Conservation (phyloP, 2,329 filamentous ascomycete species). For the Dryadomyces quercivorus region DNA sequence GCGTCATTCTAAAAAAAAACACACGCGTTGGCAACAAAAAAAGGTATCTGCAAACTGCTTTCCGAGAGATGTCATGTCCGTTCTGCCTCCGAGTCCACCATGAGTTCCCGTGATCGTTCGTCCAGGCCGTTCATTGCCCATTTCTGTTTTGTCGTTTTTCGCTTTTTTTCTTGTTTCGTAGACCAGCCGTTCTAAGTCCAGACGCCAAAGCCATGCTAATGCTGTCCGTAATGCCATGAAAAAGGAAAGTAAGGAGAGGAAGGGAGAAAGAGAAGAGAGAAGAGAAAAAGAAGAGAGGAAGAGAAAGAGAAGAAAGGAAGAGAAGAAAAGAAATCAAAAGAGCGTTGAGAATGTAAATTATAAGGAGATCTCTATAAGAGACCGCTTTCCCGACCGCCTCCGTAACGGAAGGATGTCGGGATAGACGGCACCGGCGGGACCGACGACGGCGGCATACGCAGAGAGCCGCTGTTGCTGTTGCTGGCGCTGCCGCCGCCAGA, state of each 20-base stretch:
- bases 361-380: constrained; percentile 2
- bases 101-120: not conserved
- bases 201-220: not conserved
- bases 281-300: not conserved
- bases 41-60: not conserved
- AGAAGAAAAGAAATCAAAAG: not conserved
- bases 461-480: not conserved
- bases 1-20: not conserved
- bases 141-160: not conserved
- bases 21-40: not conserved
- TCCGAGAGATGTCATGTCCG: no score
- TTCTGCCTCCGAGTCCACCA: not conserved
- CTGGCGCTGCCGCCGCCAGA: not conserved
- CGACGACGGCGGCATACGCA: not conserved
- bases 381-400: constrained; percentile 1
- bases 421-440: constrained; percentile 1
- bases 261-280: not conserved
- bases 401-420: constrained; percentile 1
- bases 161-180: not conserved
- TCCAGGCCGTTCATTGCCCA: not conserved
- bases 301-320: not conserved
- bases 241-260: not conserved
- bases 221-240: not conserved
- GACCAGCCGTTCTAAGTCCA: not conserved
- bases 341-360: not conserved